Conservation (phyloP, 805 yeast species). For the Nakazawaea siamensis region DNA sequence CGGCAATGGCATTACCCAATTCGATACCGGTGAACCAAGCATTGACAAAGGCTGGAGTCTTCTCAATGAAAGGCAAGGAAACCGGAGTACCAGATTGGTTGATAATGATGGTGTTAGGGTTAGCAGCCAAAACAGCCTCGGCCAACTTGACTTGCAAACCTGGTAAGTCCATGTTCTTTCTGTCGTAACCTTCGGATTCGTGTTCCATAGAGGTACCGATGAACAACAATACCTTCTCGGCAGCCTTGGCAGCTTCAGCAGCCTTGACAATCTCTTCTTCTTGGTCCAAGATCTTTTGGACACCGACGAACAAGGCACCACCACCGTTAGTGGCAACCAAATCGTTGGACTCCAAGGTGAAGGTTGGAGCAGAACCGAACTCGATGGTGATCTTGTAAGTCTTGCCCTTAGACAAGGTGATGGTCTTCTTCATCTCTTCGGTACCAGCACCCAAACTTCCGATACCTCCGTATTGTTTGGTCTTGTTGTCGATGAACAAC, state of each 20-base stretch:
- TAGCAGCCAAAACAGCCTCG: constrained; percentile 33
- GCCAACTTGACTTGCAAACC: constrained; percentile 37
- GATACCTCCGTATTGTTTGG: constrained; percentile 30
- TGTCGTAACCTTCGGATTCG: constrained; percentile 56
- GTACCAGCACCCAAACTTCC: constrained; percentile 36
- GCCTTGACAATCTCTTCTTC: constrained; percentile 31
- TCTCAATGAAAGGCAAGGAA: constrained; percentile 41
- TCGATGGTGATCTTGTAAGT: constrained; percentile 29
- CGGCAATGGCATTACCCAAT: constrained; percentile 51
- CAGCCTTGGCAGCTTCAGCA: constrained; percentile 37
- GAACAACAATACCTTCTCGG: constrained; percentile 43
- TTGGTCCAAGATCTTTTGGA: constrained; percentile 19
- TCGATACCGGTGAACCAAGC: constrained; percentile 56
- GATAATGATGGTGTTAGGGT: constrained; percentile 43
- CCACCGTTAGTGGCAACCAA: constrained; percentile 22
- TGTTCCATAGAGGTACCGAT: constrained; percentile 47
- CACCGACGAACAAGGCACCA: constrained; percentile 28
- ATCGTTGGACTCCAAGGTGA: constrained; percentile 15
- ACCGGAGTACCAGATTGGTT: constrained; percentile 59
- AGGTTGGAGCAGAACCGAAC: constrained; percentile 33
- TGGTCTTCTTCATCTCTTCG: constrained; percentile 23
- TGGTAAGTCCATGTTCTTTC: constrained; percentile 43
- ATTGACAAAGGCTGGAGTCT: constrained; percentile 36
- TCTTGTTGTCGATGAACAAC: constrained; percentile 37
- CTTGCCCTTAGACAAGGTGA: constrained; percentile 24